Conservation (phyloP, 345 rosid species). For the Euphorbia pulcherrima region DNA sequence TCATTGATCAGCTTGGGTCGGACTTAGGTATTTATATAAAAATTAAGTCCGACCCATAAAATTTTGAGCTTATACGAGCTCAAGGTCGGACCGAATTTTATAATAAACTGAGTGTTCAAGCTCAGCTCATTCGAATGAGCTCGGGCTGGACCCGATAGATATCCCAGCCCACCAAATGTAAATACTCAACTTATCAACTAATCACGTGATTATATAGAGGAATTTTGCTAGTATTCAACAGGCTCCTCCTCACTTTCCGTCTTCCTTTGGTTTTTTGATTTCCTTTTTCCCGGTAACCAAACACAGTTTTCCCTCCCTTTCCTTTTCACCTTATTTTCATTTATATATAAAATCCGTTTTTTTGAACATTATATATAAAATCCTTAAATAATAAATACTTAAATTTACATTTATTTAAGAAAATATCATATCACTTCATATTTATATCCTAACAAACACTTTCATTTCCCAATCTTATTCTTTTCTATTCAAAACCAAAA, state of each 20-base stretch:
- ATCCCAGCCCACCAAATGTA: too few species aligned
- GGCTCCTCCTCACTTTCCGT: constrained; percentile 17
- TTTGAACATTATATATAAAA: too few species aligned
- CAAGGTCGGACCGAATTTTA: too few species aligned
- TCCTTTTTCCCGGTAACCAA: constrained; percentile 52
- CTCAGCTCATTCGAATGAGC: too few species aligned
- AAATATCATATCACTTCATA: constrained; percentile 33
- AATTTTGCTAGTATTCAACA: background rate
- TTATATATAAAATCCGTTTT: background rate
- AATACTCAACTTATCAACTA: background rate
- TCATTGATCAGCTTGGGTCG: too few species aligned
- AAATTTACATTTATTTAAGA: background rate
- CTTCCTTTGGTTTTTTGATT: constrained; percentile 17
- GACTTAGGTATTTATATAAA: too few species aligned
- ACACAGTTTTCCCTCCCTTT: background rate
- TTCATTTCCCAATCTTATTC: background rate
- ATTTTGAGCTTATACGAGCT: too few species aligned
- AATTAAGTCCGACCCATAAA: too few species aligned
- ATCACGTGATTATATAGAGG: background rate
- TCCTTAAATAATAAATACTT: background rate
- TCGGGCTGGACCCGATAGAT: too few species aligned
- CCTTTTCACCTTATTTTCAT: background rate
- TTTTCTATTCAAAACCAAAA: background rate
- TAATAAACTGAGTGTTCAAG: too few species aligned
- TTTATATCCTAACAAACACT: constrained; percentile 51